Percentiles rank a stretch among this genome's conserved stretches.
phyloP scores from a whole-genome alignment of 345 rosid genomes.

The Citrus inodora region DNA sequence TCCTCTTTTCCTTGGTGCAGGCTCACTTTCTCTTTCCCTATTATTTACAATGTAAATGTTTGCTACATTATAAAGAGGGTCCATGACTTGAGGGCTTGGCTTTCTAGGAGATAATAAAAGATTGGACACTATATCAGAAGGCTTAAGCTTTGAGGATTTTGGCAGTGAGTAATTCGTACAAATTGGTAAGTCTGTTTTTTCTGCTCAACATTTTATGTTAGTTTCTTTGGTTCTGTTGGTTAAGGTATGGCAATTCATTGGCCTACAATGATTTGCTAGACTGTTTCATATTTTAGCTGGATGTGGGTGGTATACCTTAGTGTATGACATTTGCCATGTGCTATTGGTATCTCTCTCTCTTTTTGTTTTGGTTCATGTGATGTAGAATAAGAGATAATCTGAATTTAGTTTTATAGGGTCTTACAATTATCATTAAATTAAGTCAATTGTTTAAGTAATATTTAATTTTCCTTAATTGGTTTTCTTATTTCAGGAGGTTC shows the following conservation, averaged over 20 bases:
- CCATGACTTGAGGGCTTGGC: constrained; percentile 23
- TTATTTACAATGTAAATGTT: background rate
- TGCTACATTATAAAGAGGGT: background rate
- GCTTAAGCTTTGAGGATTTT: constrained; percentile 73
- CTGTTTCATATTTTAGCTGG: background rate
- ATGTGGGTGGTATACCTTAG: background rate
- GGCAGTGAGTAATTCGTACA: constrained; percentile 52
- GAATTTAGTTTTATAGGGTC: background rate
- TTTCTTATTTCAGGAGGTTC: background rate
- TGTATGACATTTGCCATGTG: background rate
- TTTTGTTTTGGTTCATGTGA: background rate
- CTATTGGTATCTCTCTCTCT: background rate
- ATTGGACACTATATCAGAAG: constrained; percentile 86
- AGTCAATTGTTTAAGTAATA: background rate
- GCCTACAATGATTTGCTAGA: background rate
- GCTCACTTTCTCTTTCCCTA: background rate
- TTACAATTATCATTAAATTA: background rate
- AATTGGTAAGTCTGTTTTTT: constrained; percentile 15
- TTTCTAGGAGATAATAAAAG: constrained; percentile 66
- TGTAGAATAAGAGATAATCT: background rate
- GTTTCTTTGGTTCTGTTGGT: background rate
- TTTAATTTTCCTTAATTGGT: background rate
- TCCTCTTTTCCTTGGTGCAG: background rate
- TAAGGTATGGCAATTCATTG: background rate
- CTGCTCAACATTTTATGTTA: background rate